A percentile compares a stretch with the other conserved stretches of the same genome.
These are phyloP conservation scores for Discostella stelligera DNA, from an alignment of 352 stramenopile species.

Conservation along the genomic window DNA sequence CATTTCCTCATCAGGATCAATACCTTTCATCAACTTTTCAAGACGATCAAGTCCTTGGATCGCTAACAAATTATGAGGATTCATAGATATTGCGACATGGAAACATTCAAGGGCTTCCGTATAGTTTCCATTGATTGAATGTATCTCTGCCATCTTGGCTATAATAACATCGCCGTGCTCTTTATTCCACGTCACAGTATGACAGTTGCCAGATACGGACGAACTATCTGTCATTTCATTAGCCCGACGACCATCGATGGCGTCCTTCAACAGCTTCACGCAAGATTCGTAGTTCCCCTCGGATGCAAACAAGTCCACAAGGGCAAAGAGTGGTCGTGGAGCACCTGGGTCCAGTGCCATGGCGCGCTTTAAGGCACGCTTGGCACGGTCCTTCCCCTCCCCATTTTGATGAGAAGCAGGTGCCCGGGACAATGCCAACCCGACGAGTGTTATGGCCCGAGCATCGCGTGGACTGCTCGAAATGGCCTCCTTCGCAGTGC, in stretches of 20 bases:
- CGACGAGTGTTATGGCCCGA: conserved; percentile 76
- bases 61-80: conserved; percentile 69
- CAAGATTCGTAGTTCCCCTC: conserved; percentile 67
- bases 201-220: neutral
- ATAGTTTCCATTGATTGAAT: conserved; percentile 65
- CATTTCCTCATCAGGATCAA: conserved; percentile 57
- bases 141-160: conserved; percentile 76
- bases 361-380: conserved; percentile 74
- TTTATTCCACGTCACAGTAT: conserved; percentile 33
- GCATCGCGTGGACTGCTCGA: conserved; percentile 66
- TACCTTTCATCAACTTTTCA: conserved; percentile 73
- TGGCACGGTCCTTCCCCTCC: conserved; percentile 70
- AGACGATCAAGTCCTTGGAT: conserved; percentile 68
- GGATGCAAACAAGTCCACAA: conserved; percentile 71
- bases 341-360: conserved; percentile 69
- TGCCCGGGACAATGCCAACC: conserved; percentile 72
- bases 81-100: conserved; percentile 74
- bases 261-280: conserved; percentile 69
- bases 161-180: conserved; percentile 64
- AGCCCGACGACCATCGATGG: conserved; percentile 59
- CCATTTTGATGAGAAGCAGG: conserved; percentile 44
- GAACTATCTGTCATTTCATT: conserved; percentile 33
- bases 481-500: conserved; percentile 79
- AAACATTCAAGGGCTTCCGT: conserved; percentile 71
- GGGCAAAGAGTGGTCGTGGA: conserved; percentile 65